A percentile compares a stretch with the other conserved stretches of the same genome.
These are phyloP conservation scores for Sicyos edulis DNA, from an alignment of 306 rosid species.

Conservation along the genomic window DNA sequence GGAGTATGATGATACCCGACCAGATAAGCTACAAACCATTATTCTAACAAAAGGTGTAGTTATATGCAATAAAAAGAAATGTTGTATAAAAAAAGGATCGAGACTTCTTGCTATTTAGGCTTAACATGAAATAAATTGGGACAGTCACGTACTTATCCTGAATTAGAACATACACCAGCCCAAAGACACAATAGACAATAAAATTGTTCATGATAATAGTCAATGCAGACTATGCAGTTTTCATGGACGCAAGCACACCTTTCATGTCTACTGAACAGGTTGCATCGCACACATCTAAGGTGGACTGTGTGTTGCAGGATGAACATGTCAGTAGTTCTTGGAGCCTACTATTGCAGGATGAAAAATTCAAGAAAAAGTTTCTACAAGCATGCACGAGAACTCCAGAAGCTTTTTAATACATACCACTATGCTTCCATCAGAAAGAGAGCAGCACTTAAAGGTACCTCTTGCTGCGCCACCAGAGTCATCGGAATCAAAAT, in stretches of 20 bases:
- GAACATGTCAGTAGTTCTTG: not conserved
- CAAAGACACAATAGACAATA: not conserved
- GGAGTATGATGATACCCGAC: slow-evolving; percentile 8
- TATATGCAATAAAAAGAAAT: not conserved
- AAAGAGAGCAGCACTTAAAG: slow-evolving; percentile 69
- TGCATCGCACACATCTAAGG: not conserved
- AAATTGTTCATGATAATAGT: not conserved
- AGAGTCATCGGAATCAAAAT: slow-evolving; percentile 55
- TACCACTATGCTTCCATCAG: slow-evolving; percentile 97
- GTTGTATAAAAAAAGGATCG: not conserved
- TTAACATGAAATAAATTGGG: not conserved
- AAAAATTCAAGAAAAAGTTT: slow-evolving; percentile 1
- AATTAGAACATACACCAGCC: not conserved
- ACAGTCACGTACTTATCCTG: slow-evolving; percentile 3
- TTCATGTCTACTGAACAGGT: not conserved
- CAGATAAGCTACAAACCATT: not conserved
- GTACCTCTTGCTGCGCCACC: slow-evolving; percentile 78
- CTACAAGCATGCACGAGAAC: slow-evolving; percentile 3
- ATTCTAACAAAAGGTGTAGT: not conserved
- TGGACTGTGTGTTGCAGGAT: not conserved
- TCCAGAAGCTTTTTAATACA: slow-evolving; percentile 37
- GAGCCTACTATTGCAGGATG: slow-evolving; percentile 1
- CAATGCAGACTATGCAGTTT: slow-evolving; percentile 7
- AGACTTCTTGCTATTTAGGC: not conserved
- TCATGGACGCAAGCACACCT: not conserved